phyloP scores from a whole-genome alignment of 768 basidiomycete species.

The Termitomyces sp. region DNA sequence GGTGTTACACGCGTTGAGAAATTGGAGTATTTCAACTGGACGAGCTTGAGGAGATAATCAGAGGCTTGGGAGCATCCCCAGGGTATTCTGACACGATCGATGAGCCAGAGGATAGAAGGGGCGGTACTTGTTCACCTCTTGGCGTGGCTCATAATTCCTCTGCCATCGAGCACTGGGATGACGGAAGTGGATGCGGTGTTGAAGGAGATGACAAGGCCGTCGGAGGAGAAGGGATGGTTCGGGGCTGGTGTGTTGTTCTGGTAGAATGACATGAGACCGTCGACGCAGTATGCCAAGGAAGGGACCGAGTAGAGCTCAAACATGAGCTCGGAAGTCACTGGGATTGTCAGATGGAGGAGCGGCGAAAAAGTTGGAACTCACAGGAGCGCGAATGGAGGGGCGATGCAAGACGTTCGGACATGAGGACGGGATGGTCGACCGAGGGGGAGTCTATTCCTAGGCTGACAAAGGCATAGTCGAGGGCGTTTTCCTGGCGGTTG shows the following conservation, averaged over 20 bases:
- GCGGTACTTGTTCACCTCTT: slow-evolving; percentile 54
- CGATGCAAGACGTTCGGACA: slow-evolving; percentile 89
- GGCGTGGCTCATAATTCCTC: slow-evolving; percentile 76
- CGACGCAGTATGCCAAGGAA: slow-evolving; percentile 80
- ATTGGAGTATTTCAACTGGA: slow-evolving; percentile 92
- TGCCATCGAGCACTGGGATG: slow-evolving; percentile 81
- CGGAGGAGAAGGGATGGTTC: slow-evolving; percentile 38
- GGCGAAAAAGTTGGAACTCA: slow-evolving; percentile 32
- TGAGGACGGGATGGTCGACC: slow-evolving; percentile 84
- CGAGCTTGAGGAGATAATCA: slow-evolving; percentile 88
- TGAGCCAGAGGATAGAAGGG: background rate
- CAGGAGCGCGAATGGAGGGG: slow-evolving; percentile 84
- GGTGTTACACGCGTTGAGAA: slow-evolving; percentile 83
- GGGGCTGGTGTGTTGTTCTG: slow-evolving; percentile 47
- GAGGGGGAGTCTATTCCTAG: slow-evolving; percentile 74
- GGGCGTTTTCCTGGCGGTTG: slow-evolving; percentile 77
- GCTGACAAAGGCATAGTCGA: slow-evolving; percentile 88
- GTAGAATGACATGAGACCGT: slow-evolving; percentile 91
- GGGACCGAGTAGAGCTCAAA: slow-evolving; percentile 92
- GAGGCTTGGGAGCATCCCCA: slow-evolving; percentile 91
- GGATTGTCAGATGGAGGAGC: background rate
- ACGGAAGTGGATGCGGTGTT: slow-evolving; percentile 90
- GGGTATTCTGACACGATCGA: slow-evolving; percentile 57
- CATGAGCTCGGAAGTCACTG: slow-evolving; percentile 93
- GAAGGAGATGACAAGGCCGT: slow-evolving; percentile 87